These are phyloP conservation scores for Trametopsis cervina DNA, from an alignment of 768 basidiomycete genomes.

Conservation along the genomic window DNA sequence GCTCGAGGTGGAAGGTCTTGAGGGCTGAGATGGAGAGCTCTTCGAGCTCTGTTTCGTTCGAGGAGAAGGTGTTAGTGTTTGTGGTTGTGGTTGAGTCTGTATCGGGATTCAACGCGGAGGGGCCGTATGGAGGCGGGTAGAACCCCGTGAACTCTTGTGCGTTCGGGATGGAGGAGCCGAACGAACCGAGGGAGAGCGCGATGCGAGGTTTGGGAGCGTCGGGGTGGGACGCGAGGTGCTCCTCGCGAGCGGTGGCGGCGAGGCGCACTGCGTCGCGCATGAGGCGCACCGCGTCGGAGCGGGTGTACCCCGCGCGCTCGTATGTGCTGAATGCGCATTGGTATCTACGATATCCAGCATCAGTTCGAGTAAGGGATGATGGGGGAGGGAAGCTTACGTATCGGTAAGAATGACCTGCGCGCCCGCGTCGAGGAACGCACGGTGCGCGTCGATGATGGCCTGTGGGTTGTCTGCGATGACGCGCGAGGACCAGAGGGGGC, in stretches of 20 bases:
- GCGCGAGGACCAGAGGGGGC: conserved; percentile 68
- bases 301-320: conserved; percentile 40
- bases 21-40: conserved; percentile 43
- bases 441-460: conserved; percentile 50
- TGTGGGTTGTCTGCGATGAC: conserved; percentile 47
- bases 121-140: conserved; percentile 74
- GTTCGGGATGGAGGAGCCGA: conserved; percentile 56
- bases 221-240: conserved; percentile 22
- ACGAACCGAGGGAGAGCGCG: conserved; percentile 69
- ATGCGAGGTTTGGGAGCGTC: conserved; percentile 29
- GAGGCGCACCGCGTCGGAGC: conserved; percentile 33
- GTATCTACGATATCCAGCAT: conserved; percentile 37
- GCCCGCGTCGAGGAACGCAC: conserved; percentile 58
- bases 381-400: conserved; percentile 39
- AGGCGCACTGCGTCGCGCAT: conserved; percentile 50
- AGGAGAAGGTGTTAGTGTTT: conserved; percentile 34
- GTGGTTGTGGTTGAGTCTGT: conserved; percentile 2
- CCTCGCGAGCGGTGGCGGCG: conserved; percentile 39
- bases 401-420: conserved; percentile 60
- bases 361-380: not conserved
- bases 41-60: conserved; percentile 25
- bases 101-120: conserved; percentile 33
- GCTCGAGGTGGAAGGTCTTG: conserved; percentile 53
- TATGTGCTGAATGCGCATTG: conserved; percentile 57
- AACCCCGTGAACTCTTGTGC: conserved; percentile 70